Percentiles rank a stretch among this genome's conserved stretches.
Evolutionary conservation across 371 early-diverging fungal genomes (phyloP).

Genomic region (Mortierella sp.): DNA sequence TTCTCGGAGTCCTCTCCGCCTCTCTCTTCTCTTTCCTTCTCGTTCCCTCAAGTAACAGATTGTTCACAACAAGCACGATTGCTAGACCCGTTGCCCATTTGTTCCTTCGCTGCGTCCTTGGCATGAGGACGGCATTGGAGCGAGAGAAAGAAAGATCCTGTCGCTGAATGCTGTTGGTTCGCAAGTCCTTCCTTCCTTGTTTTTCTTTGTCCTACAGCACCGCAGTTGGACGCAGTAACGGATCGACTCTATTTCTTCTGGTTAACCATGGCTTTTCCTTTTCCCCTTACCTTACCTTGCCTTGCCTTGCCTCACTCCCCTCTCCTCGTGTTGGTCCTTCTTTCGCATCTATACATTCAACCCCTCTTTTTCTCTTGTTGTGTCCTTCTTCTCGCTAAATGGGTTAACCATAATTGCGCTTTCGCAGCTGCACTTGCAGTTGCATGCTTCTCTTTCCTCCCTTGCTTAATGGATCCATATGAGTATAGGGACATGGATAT

Average conservation of each 20-base stretch:
- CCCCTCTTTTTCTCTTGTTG: not conserved
- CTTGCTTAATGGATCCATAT: not conserved
- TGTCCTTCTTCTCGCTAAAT: not conserved
- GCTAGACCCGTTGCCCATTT: not conserved
- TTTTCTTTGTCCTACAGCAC: conserved; percentile 1
- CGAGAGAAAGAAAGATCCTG: not conserved
- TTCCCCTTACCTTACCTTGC: not conserved
- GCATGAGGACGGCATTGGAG: not conserved
- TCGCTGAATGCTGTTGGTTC: not conserved
- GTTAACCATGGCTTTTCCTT: not conserved
- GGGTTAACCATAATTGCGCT: not conserved
- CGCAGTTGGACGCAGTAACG: not conserved
- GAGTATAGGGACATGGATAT: not conserved
- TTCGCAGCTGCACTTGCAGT: not conserved
- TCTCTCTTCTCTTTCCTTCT: not conserved
- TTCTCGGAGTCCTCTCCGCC: conserved; percentile 3
- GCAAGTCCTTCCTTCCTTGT: not conserved
- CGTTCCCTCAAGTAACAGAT: not conserved
- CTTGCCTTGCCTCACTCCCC: too few relatives aligned
- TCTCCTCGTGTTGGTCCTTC: not conserved
- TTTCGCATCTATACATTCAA: not conserved
- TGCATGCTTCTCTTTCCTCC: too few relatives aligned
- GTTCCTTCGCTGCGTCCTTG: not conserved
- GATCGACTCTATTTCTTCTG: conserved; percentile 4
- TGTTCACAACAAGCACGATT: too few relatives aligned